These are phyloP conservation scores for Cordia subcordata DNA, from an alignment of 257 asterid species.

Conservation along the genomic window DNA sequence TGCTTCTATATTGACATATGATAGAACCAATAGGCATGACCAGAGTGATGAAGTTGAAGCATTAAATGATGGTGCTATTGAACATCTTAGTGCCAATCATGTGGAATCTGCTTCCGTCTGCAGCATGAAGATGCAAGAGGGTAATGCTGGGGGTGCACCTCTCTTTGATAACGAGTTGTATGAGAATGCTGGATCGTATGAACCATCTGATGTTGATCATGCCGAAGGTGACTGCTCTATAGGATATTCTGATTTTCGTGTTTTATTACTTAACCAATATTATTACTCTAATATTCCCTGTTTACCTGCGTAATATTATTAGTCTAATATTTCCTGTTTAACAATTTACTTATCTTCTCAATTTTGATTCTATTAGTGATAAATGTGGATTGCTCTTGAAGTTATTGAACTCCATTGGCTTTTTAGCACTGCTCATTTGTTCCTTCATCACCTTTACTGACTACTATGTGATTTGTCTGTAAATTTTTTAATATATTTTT, in stretches of 20 bases:
- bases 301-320: no score
- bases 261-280: no score
- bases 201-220: constrained; percentile 37
- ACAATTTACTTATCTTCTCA: no score
- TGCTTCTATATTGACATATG: constrained; percentile 29
- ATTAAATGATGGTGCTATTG: constrained; percentile 33
- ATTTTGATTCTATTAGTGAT: no score
- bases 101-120: constrained; percentile 39
- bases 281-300: no score
- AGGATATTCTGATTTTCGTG: neutral
- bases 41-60: constrained; percentile 47
- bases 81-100: constrained; percentile 38
- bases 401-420: no score
- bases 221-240: constrained; percentile 43
- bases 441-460: no score
- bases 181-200: constrained; percentile 33
- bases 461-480: no score
- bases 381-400: no score
- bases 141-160: constrained; percentile 47
- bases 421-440: no score
- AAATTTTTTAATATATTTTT: no score
- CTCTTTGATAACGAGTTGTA: constrained; percentile 41
- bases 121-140: constrained; percentile 42
- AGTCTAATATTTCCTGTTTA: no score
- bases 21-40: constrained; percentile 28